phyloP scores from a whole-genome alignment of 2,329 filamentous ascomycete genomes.

The Exophiala calicioides region DNA sequence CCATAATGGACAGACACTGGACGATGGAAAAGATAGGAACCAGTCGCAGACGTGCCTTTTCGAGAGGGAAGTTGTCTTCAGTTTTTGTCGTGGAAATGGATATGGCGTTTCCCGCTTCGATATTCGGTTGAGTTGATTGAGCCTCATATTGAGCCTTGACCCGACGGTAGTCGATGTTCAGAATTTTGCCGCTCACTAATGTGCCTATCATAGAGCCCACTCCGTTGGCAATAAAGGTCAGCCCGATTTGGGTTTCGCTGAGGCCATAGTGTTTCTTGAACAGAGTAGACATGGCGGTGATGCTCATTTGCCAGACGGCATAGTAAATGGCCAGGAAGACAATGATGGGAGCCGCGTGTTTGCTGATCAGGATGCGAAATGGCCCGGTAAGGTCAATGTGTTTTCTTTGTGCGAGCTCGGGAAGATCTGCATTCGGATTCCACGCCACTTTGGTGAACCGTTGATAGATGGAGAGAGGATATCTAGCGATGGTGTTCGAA shows the following conservation, averaged over 20 bases:
- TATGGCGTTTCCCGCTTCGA: background rate
- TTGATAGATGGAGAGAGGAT: constrained; percentile 10
- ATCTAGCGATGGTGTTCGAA: constrained; percentile 1
- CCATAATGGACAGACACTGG: constrained; percentile 50
- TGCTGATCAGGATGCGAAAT: constrained; percentile 50
- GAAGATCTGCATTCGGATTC: background rate
- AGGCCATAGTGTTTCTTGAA: constrained; percentile 49
- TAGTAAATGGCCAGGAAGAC: constrained; percentile 55
- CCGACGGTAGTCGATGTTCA: constrained; percentile 53
- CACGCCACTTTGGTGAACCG: background rate
- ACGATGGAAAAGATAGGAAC: constrained; percentile 48
- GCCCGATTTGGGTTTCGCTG: constrained; percentile 48
- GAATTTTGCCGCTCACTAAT: constrained; percentile 53
- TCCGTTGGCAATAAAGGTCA: constrained; percentile 59
- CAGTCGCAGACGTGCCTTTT: constrained; percentile 54
- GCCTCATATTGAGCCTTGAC: constrained; percentile 8
- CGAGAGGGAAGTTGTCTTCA: constrained; percentile 47
- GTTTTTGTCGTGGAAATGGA: background rate
- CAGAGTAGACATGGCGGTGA: constrained; percentile 55
- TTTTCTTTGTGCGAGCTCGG: constrained; percentile 32
- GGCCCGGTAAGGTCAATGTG: constrained; percentile 49
- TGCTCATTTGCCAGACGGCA: constrained; percentile 58
- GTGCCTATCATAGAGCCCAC: constrained; percentile 57
- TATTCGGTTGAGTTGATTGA: background rate
- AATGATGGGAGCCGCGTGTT: constrained; percentile 48